Base-by-base conservation (phyloP, 805 yeast genomes). In the Hanseniaspora hatyaiensis region DNA sequence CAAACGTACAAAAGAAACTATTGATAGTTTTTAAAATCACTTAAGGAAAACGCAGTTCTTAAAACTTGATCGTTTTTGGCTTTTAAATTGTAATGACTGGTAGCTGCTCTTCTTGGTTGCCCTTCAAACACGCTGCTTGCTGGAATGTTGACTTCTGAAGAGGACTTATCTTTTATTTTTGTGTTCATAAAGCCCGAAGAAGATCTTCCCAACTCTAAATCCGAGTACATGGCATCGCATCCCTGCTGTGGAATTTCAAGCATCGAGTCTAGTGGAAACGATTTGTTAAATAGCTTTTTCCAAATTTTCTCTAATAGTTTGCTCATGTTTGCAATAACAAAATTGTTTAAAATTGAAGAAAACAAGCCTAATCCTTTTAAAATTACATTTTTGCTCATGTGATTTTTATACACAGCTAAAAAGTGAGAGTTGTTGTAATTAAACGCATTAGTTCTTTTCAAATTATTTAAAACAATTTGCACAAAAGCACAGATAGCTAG, bases 41-140 rank as follows among this genome's bases (percentile, higher is more conserved):
- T 45, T 18, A 45, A 37, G 13, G 49, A 45, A 37, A 45, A 45
- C 9, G 49, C 49, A 5, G 49, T 45, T 24, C 49, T 45, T 12
- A 45, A 37, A 9, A 30, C 42, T 11, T 36, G 36, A n/a, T 45
- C 49, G 8, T 20, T n/a, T 9, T 45, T 36, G 4, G 40, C 18
- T 23, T 29, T 37, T 18, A 45, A 24, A 13, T 45, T 38, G 13
- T 34, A 19, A 19, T 36, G 37, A 24, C 49, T 45, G 15, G 42
- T 6, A 12, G 49, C 37, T 12, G 49, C 38, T 45, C 49, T 45
- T 20, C 34, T 31, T 4, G 42, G 26, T 20, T 28, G 13, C 13
- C 31, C 42, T n/a, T 36, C 29, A 12, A 22, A 5, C 19, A 18
- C 26, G 9, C n/a, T n/a, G n/a, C n/a, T n/a, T n/a, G n/a, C n/a